These are phyloP conservation scores for Westerdykella ornata DNA, from an alignment of 2,329 filamentous ascomycete species.

Conservation along the genomic window DNA sequence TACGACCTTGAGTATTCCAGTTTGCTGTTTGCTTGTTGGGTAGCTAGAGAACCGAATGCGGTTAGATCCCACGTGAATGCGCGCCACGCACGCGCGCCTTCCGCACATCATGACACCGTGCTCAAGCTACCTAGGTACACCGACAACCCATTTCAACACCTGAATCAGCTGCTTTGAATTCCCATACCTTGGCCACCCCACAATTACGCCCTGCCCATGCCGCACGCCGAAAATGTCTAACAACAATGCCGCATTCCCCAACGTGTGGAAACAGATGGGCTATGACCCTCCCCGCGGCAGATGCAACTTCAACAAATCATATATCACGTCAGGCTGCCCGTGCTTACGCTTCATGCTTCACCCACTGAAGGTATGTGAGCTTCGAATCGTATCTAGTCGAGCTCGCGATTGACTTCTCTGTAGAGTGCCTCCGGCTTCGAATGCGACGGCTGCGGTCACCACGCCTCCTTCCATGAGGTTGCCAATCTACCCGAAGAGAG, in stretches of 20 bases:
- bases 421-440: constrained; percentile 48
- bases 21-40: too few relatives aligned
- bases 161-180: too few relatives aligned
- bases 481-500: constrained; percentile 47
- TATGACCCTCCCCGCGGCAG: constrained; percentile 47
- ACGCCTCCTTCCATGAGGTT: constrained; percentile 50
- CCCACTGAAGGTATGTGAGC: constrained; percentile 44
- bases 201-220: too few relatives aligned
- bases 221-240: constrained; percentile 12
- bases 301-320: constrained; percentile 45
- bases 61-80: too few relatives aligned
- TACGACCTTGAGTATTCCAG: too few relatives aligned
- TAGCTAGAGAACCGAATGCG: too few relatives aligned
- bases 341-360: constrained; percentile 54
- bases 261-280: constrained; percentile 48
- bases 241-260: constrained; percentile 18
- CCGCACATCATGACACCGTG: too few relatives aligned
- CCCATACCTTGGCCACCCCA: too few relatives aligned
- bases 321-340: constrained; percentile 44
- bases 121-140: too few relatives aligned
- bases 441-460: constrained; percentile 51
- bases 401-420: constrained; percentile 2
- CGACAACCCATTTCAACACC: too few relatives aligned
- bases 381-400: constrained; percentile 3
- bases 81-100: too few relatives aligned